phyloP scores from a whole-genome alignment of 2,329 filamentous ascomycete genomes.

The Aspergillus fumigatiaffinis region DNA sequence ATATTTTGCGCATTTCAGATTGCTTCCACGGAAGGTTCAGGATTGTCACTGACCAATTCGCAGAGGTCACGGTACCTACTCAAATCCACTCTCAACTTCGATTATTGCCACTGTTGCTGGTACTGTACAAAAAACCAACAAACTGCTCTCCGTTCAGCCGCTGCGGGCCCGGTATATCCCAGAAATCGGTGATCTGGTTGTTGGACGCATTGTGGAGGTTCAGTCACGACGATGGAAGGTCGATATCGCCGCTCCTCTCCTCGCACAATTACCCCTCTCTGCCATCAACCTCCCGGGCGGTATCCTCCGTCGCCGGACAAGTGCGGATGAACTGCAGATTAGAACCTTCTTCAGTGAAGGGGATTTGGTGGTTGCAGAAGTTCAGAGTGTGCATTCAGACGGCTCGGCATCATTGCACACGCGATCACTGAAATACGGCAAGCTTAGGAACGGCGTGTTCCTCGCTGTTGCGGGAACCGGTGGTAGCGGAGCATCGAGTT shows the following conservation, averaged over 20 bases:
- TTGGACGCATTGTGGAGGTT: slow-evolving; percentile 93
- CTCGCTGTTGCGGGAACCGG: slow-evolving; percentile 76
- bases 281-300: slow-evolving; percentile 94
- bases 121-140: slow-evolving; percentile 89
- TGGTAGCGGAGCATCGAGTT: slow-evolving; percentile 54
- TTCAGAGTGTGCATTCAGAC: slow-evolving; percentile 83
- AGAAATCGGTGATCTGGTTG: slow-evolving; percentile 92
- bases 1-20: neutral
- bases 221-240: slow-evolving; percentile 91
- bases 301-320: slow-evolving; percentile 83
- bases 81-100: slow-evolving; percentile 55
- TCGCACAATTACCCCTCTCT: slow-evolving; percentile 78
- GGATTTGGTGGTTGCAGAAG: slow-evolving; percentile 89
- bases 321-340: slow-evolving; percentile 96
- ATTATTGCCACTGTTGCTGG: slow-evolving; percentile 91
- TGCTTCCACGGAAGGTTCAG: slow-evolving; percentile 27
- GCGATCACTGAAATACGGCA: slow-evolving; percentile 86
- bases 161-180: slow-evolving; percentile 90
- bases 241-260: slow-evolving; percentile 81
- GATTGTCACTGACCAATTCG: slow-evolving; percentile 2
- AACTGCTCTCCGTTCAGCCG: slow-evolving; percentile 85
- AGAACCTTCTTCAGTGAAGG: slow-evolving; percentile 96
- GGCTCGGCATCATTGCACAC: slow-evolving; percentile 87
- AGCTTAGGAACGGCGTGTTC: slow-evolving; percentile 90
- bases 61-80: slow-evolving; percentile 90